Conservation (phyloP, 2,329 filamentous ascomycete species). For the Aotearoamyces nothofagi region DNA sequence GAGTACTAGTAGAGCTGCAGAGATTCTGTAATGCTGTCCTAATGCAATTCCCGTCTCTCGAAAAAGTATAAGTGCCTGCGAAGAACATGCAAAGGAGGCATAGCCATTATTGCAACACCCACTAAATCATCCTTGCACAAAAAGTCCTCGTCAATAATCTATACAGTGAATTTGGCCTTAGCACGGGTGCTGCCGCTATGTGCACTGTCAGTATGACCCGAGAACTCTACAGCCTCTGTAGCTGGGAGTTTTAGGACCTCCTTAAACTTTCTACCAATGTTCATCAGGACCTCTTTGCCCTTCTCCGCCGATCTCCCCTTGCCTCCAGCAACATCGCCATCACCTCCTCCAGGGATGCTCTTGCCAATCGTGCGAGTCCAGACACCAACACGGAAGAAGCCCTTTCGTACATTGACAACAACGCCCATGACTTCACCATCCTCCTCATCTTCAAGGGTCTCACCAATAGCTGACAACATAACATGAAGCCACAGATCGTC, state of each 20-base stretch:
- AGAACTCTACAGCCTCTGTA: conserved; percentile 78
- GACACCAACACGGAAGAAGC: conserved; percentile 91
- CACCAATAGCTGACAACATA: conserved; percentile 91
- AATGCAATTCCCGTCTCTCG: too few species aligned
- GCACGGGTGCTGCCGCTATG: conserved; percentile 87
- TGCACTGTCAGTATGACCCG: conserved; percentile 87
- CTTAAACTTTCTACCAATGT: conserved; percentile 87
- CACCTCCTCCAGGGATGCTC: conserved; percentile 60
- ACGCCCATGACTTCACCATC: conserved; percentile 99
- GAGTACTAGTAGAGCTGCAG: too few species aligned
- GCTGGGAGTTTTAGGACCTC: conserved; percentile 68
- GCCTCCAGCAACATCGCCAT: conserved; percentile 55
- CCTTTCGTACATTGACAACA: conserved; percentile 96
- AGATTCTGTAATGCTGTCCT: too few species aligned
- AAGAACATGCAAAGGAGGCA: too few species aligned
- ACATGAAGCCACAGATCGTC: conserved; percentile 95
- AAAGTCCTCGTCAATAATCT: too few species aligned
- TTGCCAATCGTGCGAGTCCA: conserved; percentile 95
- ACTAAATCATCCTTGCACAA: too few species aligned
- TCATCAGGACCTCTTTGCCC: conserved; percentile 69
- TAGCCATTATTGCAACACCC: too few species aligned
- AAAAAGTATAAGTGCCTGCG: too few species aligned
- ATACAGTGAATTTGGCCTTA: conserved; percentile 85
- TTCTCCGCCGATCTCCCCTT: conserved; percentile 70
- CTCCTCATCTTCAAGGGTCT: conserved; percentile 93